Evolutionary conservation across 495 filamentous ascomycete species (phyloP).

Genomic region (Baudoinia panamericana): DNA sequence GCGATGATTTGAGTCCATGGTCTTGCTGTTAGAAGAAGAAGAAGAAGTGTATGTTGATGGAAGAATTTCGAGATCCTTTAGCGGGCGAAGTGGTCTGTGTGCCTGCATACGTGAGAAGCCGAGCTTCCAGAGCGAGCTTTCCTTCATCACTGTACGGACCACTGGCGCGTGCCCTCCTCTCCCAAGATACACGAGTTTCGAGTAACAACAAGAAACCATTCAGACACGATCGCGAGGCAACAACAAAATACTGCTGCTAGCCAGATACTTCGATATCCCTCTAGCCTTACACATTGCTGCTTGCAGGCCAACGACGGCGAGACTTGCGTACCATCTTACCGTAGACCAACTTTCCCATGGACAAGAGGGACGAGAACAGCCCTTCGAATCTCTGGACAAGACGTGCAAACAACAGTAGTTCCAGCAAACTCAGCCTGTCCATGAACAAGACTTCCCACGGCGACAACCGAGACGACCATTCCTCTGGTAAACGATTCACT

Average conservation of each 20-base stretch:
- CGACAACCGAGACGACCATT: conserved; percentile 47
- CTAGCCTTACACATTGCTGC: neutral
- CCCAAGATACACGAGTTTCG: too few species aligned
- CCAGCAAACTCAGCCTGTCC: conserved; percentile 81
- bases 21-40: conserved; percentile 47
- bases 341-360: conserved; percentile 8
- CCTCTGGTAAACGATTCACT: conserved; percentile 58
- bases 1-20: conserved; percentile 90
- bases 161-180: too few species aligned
- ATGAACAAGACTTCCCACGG: conserved; percentile 47
- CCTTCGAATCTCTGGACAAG: conserved; percentile 61
- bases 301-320: neutral
- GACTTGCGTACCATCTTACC: neutral
- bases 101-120: conserved; percentile 8
- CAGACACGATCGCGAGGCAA: too few species aligned
- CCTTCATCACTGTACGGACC: too few species aligned
- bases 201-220: too few species aligned
- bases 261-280: neutral
- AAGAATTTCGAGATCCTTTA: neutral
- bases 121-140: too few species aligned
- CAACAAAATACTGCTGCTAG: too few species aligned
- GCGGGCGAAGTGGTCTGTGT: neutral
- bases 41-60: conserved; percentile 1
- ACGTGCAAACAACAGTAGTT: conserved; percentile 60
- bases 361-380: conserved; percentile 18